Base-by-base conservation (phyloP, 2,329 filamentous ascomycete species). In the Diplodia scrobiculata region DNA sequence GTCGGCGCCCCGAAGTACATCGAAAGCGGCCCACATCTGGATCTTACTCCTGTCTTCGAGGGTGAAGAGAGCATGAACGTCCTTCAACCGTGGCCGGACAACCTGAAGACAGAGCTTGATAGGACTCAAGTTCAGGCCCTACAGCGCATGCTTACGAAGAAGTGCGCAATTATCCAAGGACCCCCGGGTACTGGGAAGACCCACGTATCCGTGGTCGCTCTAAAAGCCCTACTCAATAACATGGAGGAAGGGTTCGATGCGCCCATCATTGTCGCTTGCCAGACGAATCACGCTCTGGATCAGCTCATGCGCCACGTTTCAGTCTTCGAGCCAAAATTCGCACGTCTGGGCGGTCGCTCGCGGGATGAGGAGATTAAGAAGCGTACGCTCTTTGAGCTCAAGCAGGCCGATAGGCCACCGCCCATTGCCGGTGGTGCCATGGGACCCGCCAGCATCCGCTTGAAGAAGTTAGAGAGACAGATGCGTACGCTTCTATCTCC, bases 231-330 rank as follows among this genome's bases (percentile, higher is more conserved):
- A 63, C 79, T 91, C 0, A 77, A 82, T 1, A 91, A 89, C 63
- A 82, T 86, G 72, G 11, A 10, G 3, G 27, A 34, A 13, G 1
- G 80, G 77, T 0, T 6, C 2, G 86, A 89, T 66, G 84, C 87
- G 9, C 91, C 91, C 0, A 87, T 97, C 34, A 83, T 97, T 21
- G 82, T 97, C 3, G 85, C 92, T 0, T 92, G 91, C 7, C 92
- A 97, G 71, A 97, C 92, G 0, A 97, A 97, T 67, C 92, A 97
- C 76, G 92, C 92, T 0, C 79, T 97, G 0, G 92, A 97, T 71
- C 92, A 97, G 73, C 81, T 97, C 0, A 80, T 97, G 0, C 78
- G 80, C 0, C 86, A 89, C 65, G 82, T 92, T 17, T 80, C 86
- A 0, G 73, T 79, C 5, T 89, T 89, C 70, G 87, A 89, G 70